Base-by-base conservation (phyloP, 129 eudicot genomes). In the Helianthus tuberosus region DNA sequence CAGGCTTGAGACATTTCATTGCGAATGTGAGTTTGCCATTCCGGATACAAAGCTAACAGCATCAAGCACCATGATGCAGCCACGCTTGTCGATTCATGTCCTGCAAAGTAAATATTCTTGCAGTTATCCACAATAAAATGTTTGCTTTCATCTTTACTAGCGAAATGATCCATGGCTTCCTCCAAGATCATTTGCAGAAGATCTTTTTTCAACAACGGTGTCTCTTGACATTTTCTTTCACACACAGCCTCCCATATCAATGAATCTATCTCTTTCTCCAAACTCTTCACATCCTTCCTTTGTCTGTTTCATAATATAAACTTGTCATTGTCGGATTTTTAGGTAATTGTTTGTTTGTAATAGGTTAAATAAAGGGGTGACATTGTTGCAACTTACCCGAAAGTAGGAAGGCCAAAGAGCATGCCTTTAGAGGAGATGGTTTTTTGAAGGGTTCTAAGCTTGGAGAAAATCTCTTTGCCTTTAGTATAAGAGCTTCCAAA, bases 51-150 rank as follows among this genome's bases (percentile, higher is more conserved):
- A n/a, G 97, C 97, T 3, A 92, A 85, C 36, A 92, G 81, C 93
- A 92, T 89, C 67, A 92, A 72, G 83, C 96, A 89, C 97, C 97
- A 92, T n/a, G 97, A 83, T 50, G 91, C 91, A 17, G 93, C 91
- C 49, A 79, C 88, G 11, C 93, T 93, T 1, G 97, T 92, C 7
- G 93, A 85, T 75, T 92, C 93, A 8, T 92, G 96, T 16, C 96
- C 98, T 7, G 98, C 98, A 62, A 92, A 87, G 77, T 92, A 92
- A 27, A 92, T 89, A 79, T 89, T 92, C 81, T 92, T 92, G 80
- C 98, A 92, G 66, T 92, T 92, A 75, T 92, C 98, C 39, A 92
- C 91, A 8, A 92, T 85, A 71, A 92, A 85, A 53, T 84, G 83
- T 73, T 60, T 87, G 32, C 91, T 77, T 64, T 87, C 89, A 48